Evolutionary conservation across 2,329 filamentous ascomycete genomes (phyloP).

Genomic region (Fusarium compactum): DNA sequence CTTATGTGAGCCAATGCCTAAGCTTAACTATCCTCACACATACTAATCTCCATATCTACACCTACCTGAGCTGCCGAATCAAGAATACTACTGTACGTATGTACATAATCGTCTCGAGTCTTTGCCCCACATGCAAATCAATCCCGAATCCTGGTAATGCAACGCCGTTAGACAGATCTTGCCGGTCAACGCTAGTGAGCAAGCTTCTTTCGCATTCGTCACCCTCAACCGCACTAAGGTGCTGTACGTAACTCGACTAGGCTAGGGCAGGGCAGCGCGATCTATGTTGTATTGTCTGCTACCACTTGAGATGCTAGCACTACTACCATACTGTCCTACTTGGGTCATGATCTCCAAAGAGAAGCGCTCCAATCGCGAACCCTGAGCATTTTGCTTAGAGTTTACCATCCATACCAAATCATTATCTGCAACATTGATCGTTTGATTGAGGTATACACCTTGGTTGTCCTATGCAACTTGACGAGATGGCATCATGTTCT

Average conservation of each 20-base stretch:
- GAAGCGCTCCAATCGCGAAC: conserved; percentile 39
- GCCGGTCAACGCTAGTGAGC: conserved; percentile 12
- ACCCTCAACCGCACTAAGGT: not conserved
- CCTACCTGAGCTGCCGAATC: not conserved
- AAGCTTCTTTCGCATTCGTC: conserved; percentile 18
- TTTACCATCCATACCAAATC: conserved; percentile 17
- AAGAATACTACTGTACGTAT: not conserved
- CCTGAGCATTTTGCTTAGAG: not conserved
- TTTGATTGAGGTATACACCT: not conserved
- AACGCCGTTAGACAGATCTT: conserved; percentile 38
- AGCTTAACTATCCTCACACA: conserved; percentile 3
- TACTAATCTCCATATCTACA: not conserved
- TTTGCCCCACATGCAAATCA: not conserved
- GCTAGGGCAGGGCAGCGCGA: conserved; percentile 6
- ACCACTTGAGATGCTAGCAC: conserved; percentile 18
- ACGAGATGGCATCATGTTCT: conserved; percentile 2
- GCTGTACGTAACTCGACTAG: not conserved
- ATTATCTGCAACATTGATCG: not conserved
- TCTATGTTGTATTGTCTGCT: conserved; percentile 13
- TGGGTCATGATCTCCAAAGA: conserved; percentile 13
- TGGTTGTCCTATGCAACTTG: not conserved
- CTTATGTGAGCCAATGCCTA: conserved; percentile 21
- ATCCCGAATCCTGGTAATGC: conserved; percentile 25
- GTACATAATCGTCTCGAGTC: conserved; percentile 9
- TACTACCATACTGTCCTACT: not conserved